Base-by-base conservation (phyloP, 78 protist genomes). In the Dictyostelium firmibasis region DNA sequence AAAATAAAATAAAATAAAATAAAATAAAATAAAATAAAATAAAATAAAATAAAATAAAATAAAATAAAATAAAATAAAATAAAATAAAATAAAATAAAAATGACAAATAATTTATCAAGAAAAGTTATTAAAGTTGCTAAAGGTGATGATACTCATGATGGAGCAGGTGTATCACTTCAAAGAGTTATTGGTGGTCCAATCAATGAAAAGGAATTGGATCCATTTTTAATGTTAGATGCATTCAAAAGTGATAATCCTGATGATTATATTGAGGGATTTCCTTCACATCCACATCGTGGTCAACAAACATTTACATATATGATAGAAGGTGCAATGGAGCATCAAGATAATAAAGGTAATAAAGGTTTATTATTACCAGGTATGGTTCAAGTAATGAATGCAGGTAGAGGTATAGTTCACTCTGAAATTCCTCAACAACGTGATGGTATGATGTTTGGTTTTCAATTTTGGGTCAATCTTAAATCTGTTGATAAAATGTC, bases 241-340 rank as follows among this genome's bases (percentile, higher is more conserved):
- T 86, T 95, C n/a, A 60, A 82, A 23, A 70, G 74, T 25, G 83
- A 84, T 64, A 72, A 91, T 33, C 41, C 89, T 14, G 76, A 91
- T 41, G 91, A 91, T 47, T 92, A 92, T 86, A 92, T 92, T 35
- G 91, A 83, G 13, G 98, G 98, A 33, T 88, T 95, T 33, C 97
- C 97, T 0, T 2, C 29, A 76, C 98, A 97, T 76, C 98, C 98
- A 8, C 98, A 97, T 83, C 96, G 98, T 29, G 98, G 98, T 29
- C 94, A 97, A n/a, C 95, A 97, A 33, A 97, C 98, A 16, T 93
- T 97, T 11, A 96, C 98, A 0, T 96, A 97, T 86, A 89, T 97
- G 88, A 27, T 85, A 18, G 91, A 64, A 11, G 98, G 98, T 14
- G 8, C 31, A 18, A 60, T 84, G 38, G 96, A 83, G 83, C 97